Conservation (phyloP, 805 yeast species). For the Suhomyces sp. region DNA sequence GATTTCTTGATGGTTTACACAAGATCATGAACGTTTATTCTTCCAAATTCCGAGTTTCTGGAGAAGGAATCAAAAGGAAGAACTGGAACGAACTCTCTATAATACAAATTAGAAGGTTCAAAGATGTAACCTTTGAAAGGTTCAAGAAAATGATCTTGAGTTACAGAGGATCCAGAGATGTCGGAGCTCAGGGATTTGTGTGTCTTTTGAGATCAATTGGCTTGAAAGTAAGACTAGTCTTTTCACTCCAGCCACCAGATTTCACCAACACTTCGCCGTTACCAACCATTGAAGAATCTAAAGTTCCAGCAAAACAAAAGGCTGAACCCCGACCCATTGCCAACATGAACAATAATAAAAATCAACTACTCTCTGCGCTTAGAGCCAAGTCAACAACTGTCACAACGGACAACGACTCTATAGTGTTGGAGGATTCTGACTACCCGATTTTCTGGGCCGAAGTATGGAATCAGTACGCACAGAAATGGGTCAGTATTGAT, state of each 20-base stretch:
- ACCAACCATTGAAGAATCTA: constrained; percentile 7
- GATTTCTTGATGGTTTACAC: constrained; percentile 74
- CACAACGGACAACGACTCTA: constrained; percentile 9
- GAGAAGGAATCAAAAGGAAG: constrained; percentile 35
- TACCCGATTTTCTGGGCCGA: constrained; percentile 92
- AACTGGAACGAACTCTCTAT: constrained; percentile 33
- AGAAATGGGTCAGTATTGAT: constrained; percentile 84
- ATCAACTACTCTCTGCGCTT: constrained; percentile 12
- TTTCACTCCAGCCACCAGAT: constrained; percentile 90
- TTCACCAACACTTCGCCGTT: constrained; percentile 43
- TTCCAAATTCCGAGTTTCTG: constrained; percentile 48
- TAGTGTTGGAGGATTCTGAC: constrained; percentile 22
- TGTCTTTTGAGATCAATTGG: constrained; percentile 69
- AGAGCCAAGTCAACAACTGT: constrained; percentile 13
- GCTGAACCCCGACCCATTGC: constrained; percentile 8
- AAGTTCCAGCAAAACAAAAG: constrained; percentile 4
- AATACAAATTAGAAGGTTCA: constrained; percentile 22
- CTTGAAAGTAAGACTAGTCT: constrained; percentile 69
- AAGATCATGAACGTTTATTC: constrained; percentile 65
- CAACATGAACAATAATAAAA: constrained; percentile 18
- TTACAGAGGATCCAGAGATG: constrained; percentile 69
- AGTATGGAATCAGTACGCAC: constrained; percentile 76
- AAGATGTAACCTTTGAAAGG: constrained; percentile 32
- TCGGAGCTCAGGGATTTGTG: constrained; percentile 86
- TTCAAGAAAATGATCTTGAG: constrained; percentile 45